Conservation (phyloP, 2,329 filamentous ascomycete species). For the Thermothelomyces thermophilus region DNA sequence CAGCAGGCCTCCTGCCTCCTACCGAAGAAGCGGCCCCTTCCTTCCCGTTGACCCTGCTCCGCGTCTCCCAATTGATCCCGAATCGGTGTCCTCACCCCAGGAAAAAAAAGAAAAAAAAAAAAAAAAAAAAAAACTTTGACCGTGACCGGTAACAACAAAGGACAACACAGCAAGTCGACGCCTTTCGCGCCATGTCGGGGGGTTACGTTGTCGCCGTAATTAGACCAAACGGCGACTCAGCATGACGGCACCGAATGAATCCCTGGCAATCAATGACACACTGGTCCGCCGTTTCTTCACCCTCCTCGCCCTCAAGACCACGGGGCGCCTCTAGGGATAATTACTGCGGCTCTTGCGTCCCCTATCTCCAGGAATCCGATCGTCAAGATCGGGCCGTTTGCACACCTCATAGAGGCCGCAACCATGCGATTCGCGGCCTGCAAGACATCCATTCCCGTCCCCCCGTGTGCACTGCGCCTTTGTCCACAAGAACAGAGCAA, state of each 20-base stretch:
- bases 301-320: background rate
- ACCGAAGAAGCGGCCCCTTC: too few species aligned
- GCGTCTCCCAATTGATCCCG: too few species aligned
- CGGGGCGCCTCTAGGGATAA: background rate
- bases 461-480: constrained; percentile 40
- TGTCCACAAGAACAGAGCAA: constrained; percentile 31
- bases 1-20: too few species aligned
- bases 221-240: constrained; percentile 3
- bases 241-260: background rate
- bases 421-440: background rate
- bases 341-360: background rate
- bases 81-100: too few species aligned
- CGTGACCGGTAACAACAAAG: too few species aligned
- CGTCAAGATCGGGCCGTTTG: background rate
- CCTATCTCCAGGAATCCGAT: constrained; percentile 2
- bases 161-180: too few species aligned
- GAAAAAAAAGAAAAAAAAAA: too few species aligned
- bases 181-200: too few species aligned
- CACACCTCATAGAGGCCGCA: constrained; percentile 9
- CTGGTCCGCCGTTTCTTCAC: background rate
- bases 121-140: too few species aligned
- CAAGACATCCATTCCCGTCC: constrained; percentile 33
- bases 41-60: too few species aligned
- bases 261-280: background rate
- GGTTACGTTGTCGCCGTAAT: too few species aligned